Evolutionary conservation across 768 basidiomycete species (phyloP), one percentile per base, ranked within the genome.

Genomic region (Cystofilobasidium macerans): DNA sequence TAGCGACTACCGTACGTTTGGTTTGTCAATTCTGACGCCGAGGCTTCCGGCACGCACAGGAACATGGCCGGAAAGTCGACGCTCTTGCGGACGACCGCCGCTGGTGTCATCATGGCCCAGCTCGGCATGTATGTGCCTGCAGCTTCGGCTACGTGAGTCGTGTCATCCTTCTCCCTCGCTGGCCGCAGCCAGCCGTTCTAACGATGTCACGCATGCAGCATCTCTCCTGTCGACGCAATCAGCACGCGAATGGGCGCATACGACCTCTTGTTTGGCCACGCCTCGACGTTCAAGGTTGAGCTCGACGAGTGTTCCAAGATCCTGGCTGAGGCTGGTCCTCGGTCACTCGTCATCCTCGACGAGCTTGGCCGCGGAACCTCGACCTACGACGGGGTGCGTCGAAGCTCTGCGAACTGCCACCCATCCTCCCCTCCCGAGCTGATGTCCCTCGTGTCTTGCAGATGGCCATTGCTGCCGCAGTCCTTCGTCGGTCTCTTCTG

Each of bases 211-310:
- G n/a, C n/a, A n/a, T n/a, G 14, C 54, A 91, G 90, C 40, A 74
- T 99, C 56, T 87, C 86, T 68, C 90, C 95, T 1, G 84, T 95
- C 2, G 93, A 99, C 73, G 79, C 86, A 16, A 95, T 99, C 69
- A 82, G 90, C 66, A 97, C 95, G 2, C 85, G 94, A 30, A 98
- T 98, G 95, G 95, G 95, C 13, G 95, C 95, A 3, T 95, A 97
- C 74, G 94, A 98, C 72, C 92, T 92, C 73, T 91, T 94, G 87
- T 93, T 92, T 76, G 86, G 88, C 2, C 85, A 89, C 71, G 83
- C 91, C 0, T 91, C 89, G 76, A 97, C 94, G 0, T 99, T 98
- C 82, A 95, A 97, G 75, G 95, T 99, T 26, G 95, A 99, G 74
- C 79, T 99, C 64, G 95, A 98, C 74, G 95, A 99, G 82, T 90